A percentile compares a stretch with the other conserved stretches of the same genome.
Conservation (phyloP, 179 eudicot genomes). For the Amaranthus tricolor region DNA sequence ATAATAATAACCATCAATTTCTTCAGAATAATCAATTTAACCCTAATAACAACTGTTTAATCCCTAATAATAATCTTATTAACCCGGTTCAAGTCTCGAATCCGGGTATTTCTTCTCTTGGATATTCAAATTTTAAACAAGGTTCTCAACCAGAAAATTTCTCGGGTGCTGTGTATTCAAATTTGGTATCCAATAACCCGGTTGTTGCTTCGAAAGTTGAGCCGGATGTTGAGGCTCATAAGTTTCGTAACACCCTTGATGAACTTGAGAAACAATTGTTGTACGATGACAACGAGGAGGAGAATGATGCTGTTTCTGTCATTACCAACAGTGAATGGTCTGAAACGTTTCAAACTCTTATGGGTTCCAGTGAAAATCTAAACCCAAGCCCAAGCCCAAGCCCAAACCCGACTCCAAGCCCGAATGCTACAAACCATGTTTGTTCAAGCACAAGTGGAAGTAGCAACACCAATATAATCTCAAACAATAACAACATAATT, state of each 20-base stretch:
- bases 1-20: conserved; percentile 14
- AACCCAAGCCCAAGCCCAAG: conserved; percentile 12
- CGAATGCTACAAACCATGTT: conserved; percentile 8
- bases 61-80: conserved; percentile 1
- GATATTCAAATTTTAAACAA: conserved; percentile 13
- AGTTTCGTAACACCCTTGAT: conserved; percentile 46
- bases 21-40: conserved; percentile 16
- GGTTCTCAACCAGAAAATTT: conserved; percentile 9
- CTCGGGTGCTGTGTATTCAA: background rate
- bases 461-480: conserved; percentile 9
- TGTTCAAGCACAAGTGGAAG: conserved; percentile 21
- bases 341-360: conserved; percentile 60
- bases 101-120: conserved; percentile 7
- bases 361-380: conserved; percentile 15
- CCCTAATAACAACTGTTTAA: conserved; percentile 10
- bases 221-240: conserved; percentile 35
- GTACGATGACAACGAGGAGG: conserved; percentile 48
- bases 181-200: no score
- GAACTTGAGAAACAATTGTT: conserved; percentile 78
- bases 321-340: conserved; percentile 84
- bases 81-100: conserved; percentile 19
- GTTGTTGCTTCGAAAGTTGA: background rate
- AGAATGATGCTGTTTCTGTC: conserved; percentile 51
- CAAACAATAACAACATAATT: conserved; percentile 17
- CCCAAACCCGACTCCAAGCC: conserved; percentile 9